Base-by-base conservation (phyloP, 352 stramenopile species). In the Pythium grandisporangium region DNA sequence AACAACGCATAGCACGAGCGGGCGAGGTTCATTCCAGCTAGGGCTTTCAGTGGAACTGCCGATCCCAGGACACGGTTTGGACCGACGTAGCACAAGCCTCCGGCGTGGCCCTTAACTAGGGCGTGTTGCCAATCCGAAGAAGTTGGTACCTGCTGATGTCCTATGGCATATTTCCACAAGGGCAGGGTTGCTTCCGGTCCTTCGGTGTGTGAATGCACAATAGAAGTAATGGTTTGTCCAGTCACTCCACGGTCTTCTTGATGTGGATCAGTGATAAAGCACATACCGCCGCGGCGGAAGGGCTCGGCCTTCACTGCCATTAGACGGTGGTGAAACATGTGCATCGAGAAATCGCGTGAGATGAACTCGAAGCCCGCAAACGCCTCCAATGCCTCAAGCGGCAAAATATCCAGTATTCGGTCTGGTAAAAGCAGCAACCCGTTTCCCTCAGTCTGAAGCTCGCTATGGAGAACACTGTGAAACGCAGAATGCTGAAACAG, bases 41-140 rank as follows among this genome's bases (percentile, higher is more conserved):
- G 52, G 3, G 67, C 61, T 4, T 32, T 45, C 10, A 66, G 50
- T 2, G 48, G 55, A 1, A 84, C 47, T 16, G 44, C 65, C 8
- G 67, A 83, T 1, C 77, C 76, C 3, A 93, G 40, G 7, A 72
- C 61, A 6, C 77, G 70, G 24, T 85, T 84, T 0, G 71, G 63
- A 0, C 80, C 84, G 16, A 85, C 66, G 47, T 86, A 95, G 23
- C 90, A 34, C 5, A 93, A 59, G 6, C 62, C 64, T 6, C 79
- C 75, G 22, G 64, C 67, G 5, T 61, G 73, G 3, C 69, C 69
- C 37, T 51, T 56, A n/a, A 77, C 41, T 26, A 91, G 57, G 3
- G 66, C 62, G 13, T 77, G 54, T 45, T 91, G 77, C 70, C 74
- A 91, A 36, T 92, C 76, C 0, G 66, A 83, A 24, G 59, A 37